A percentile compares a stretch with the other conserved stretches of the same genome.
These are phyloP conservation scores for Aureobasidium sp. DNA, from an alignment of 2,329 filamentous ascomycete species.

Conservation along the genomic window DNA sequence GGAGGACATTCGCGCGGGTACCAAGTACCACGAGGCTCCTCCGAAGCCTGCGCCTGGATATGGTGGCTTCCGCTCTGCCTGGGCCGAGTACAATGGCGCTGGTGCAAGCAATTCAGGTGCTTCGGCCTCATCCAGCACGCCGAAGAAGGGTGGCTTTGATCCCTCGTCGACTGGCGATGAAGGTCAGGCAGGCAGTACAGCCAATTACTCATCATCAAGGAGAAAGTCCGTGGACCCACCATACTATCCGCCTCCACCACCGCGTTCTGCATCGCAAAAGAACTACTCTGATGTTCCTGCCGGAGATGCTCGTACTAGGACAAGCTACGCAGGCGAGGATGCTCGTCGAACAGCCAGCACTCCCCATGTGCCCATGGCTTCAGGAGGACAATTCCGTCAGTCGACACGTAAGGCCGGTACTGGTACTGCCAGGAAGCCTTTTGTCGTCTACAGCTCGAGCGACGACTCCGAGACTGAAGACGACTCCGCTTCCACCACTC, in stretches of 20 bases:
- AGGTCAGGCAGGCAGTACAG: constrained; percentile 43
- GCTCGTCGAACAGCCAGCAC: constrained; percentile 31
- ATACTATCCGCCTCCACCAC: constrained; percentile 7
- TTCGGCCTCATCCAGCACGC: constrained; percentile 30
- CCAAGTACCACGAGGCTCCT: constrained; percentile 22
- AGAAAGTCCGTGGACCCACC: constrained; percentile 9
- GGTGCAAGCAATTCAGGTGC: constrained; percentile 19
- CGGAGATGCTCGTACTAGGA: constrained; percentile 41
- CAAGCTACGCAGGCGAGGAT: constrained; percentile 45
- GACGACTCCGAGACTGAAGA: constrained; percentile 17
- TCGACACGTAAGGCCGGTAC: constrained; percentile 5
- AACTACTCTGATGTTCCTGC: constrained; percentile 34
- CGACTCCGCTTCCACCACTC: constrained; percentile 8
- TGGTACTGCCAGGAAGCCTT: constrained; percentile 13
- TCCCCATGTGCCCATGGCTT: not conserved
- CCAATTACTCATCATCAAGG: constrained; percentile 17
- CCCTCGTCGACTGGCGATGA: constrained; percentile 53
- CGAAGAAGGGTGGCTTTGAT: constrained; percentile 49
- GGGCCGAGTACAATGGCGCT: constrained; percentile 23
- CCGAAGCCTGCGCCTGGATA: constrained; percentile 13
- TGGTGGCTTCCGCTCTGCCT: constrained; percentile 23
- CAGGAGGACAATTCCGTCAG: not conserved
- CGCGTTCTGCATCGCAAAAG: not conserved
- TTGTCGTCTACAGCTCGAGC: constrained; percentile 18
- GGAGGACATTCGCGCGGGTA: constrained; percentile 28